Evolutionary conservation across 2,329 filamentous ascomycete species (phyloP), one percentile per base, ranked within the genome.

Genomic region (Colletotrichum navitas): DNA sequence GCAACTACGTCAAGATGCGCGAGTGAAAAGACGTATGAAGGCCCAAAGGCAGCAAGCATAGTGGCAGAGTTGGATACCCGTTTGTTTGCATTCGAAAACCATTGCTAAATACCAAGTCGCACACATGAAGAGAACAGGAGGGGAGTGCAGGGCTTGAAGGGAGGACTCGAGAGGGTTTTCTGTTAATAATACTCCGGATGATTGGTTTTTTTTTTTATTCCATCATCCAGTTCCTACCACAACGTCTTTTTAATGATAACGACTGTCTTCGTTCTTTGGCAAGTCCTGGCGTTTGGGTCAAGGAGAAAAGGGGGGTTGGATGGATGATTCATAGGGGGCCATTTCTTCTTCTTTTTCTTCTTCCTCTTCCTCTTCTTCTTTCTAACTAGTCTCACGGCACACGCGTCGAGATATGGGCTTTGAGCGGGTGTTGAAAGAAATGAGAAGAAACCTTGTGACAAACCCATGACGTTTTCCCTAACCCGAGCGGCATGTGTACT

Each of bases 1-100:
- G 93, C 81, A 92, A 92, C 79, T 92, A 92, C 74, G 90, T 92
- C 75, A 90, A 91, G 79, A 90, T 92, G 65, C 88, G 84, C 80
- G 65, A 88, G 84, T 80, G 84, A 88, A 76, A 88, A 74, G 67
- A 16, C 26, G 21, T 32, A 1, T 45, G 36, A 63, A 24, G 26
- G 34, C 43, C 41, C 41, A 18, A 45, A 55, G 45, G 66, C 65
- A n/a, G 43, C 32, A 24, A 14, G 43, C 32, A 21, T 39, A 36
- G 61, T 61, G 65, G n/a, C 54, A 51, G 26, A 29, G 8, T 55
- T 36, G 65, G 59, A 72, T 72, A 69, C 54, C 60, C 69, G 39
- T n/a, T 54, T 41, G n/a, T 41, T 59, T 63, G 36, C 58, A 47
- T 54, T 29, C n/a, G 32, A 26, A 26, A 43, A 58, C 45, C 34